Evolutionary conservation across 2,329 filamentous ascomycete genomes (phyloP).

Genomic region (Herpotrichia juniperi): DNA sequence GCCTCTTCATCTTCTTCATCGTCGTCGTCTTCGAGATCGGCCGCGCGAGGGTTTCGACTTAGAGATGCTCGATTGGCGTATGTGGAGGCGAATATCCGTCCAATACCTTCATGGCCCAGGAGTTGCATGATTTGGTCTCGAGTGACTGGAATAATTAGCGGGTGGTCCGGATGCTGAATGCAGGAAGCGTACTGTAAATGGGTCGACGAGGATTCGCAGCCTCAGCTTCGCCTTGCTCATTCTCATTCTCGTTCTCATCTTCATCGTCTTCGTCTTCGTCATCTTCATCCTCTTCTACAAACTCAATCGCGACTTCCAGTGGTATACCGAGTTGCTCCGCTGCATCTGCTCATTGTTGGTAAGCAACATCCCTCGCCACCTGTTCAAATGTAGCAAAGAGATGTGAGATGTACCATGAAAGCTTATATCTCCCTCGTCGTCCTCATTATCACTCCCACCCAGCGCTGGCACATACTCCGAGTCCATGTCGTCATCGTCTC

Average conservation of each 20-base stretch:
- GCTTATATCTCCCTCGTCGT: slow-evolving; percentile 44
- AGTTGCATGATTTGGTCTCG: slow-evolving; percentile 60
- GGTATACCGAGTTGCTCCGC: slow-evolving; percentile 50
- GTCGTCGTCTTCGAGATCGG: slow-evolving; percentile 45
- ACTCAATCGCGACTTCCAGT: slow-evolving; percentile 47
- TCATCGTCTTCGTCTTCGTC: slow-evolving; percentile 33
- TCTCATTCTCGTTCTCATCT: slow-evolving; percentile 1
- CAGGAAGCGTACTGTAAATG: slow-evolving; percentile 28
- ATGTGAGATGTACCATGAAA: slow-evolving; percentile 39
- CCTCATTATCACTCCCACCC: slow-evolving; percentile 47
- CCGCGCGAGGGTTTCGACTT: slow-evolving; percentile 14
- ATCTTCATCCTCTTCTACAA: slow-evolving; percentile 41
- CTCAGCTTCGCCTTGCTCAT: slow-evolving; percentile 42
- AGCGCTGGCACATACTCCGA: slow-evolving; percentile 54
- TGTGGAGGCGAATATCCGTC: slow-evolving; percentile 55
- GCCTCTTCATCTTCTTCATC: slow-evolving; percentile 48
- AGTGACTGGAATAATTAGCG: slow-evolving; percentile 46
- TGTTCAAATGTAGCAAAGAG: slow-evolving; percentile 10
- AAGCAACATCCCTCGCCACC: not conserved
- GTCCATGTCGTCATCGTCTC: slow-evolving; percentile 59
- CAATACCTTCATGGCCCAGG: slow-evolving; percentile 60
- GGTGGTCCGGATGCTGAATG: not conserved
- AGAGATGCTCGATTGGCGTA: slow-evolving; percentile 25
- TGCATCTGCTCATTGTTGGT: slow-evolving; percentile 38
- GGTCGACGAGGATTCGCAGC: slow-evolving; percentile 11